Percentiles rank a stretch among this genome's conserved stretches.
These are phyloP conservation scores for Sclerotinia glacialis DNA, from an alignment of 2,329 filamentous ascomycete genomes.

Conservation along the genomic window DNA sequence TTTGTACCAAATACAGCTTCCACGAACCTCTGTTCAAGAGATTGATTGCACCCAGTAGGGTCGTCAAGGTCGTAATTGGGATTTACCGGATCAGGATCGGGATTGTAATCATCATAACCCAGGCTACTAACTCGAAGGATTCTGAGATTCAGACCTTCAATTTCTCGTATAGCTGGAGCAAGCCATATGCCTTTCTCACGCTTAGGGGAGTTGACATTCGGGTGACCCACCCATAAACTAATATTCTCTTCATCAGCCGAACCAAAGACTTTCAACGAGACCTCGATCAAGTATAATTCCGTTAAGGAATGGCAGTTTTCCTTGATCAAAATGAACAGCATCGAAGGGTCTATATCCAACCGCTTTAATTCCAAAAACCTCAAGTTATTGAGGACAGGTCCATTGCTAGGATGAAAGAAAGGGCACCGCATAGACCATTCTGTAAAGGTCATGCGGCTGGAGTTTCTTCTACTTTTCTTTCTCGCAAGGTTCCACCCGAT, in stretches of 20 bases:
- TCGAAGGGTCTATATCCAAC: constrained; percentile 35
- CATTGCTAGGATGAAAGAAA: constrained; percentile 29
- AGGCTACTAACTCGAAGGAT: constrained; percentile 37
- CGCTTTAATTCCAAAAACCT: constrained; percentile 38
- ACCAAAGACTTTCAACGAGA: constrained; percentile 38
- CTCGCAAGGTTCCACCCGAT: constrained; percentile 42
- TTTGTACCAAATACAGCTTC: constrained; percentile 33
- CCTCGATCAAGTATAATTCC: constrained; percentile 39
- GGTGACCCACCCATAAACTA: constrained; percentile 37
- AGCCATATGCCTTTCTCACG: constrained; percentile 33
- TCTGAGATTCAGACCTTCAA: constrained; percentile 32
- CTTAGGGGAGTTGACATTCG: constrained; percentile 22
- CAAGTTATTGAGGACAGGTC: constrained; percentile 27
- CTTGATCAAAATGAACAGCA: constrained; percentile 33
- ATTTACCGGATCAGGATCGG: constrained; percentile 22
- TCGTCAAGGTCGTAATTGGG: constrained; percentile 37
- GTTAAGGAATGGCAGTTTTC: constrained; percentile 34
- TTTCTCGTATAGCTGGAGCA: constrained; percentile 34
- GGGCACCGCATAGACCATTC: constrained; percentile 37
- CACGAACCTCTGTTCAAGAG: constrained; percentile 40
- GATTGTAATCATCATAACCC: constrained; percentile 39
- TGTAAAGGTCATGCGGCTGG: constrained; percentile 23
- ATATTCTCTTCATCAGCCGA: constrained; percentile 24
- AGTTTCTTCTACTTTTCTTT: constrained; percentile 29
- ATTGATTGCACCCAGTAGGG: constrained; percentile 28